These are phyloP conservation scores for Boletus reticulatus DNA, from an alignment of 768 basidiomycete genomes.

Conservation along the genomic window DNA sequence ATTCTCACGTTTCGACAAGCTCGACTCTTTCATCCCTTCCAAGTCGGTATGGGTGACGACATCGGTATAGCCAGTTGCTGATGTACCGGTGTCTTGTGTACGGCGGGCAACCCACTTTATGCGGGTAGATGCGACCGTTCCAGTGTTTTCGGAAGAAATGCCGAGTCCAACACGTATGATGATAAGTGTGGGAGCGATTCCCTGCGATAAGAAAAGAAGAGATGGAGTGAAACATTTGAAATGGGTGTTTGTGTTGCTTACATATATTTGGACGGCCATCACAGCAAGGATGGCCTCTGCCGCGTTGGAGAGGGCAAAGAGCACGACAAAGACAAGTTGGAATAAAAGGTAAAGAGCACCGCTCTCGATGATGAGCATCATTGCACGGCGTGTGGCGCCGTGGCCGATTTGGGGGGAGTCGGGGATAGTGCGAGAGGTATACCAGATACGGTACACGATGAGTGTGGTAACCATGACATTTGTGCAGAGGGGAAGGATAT, in stretches of 20 bases:
- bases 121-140: constrained; percentile 17
- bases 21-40: constrained; percentile 13
- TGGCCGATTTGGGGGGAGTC: constrained; percentile 9
- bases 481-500: constrained; percentile 38
- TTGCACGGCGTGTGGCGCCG: constrained; percentile 24
- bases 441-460: constrained; percentile 41
- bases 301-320: constrained; percentile 33
- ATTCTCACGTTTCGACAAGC: background rate
- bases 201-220: constrained; percentile 15
- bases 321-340: constrained; percentile 41
- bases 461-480: constrained; percentile 42
- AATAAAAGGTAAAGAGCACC: constrained; percentile 38
- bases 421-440: constrained; percentile 13
- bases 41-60: constrained; percentile 16
- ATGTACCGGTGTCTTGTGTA: constrained; percentile 9
- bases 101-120: constrained; percentile 22
- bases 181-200: constrained; percentile 36
- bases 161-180: constrained; percentile 35
- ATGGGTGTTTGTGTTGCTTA: constrained; percentile 16
- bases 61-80: constrained; percentile 22
- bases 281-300: constrained; percentile 38
- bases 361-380: constrained; percentile 39
- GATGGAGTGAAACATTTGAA: background rate
- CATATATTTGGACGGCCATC: constrained; percentile 41
- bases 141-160: constrained; percentile 25